Conservation (phyloP, 2,329 filamentous ascomycete species). For the Podosphaera xanthii region DNA sequence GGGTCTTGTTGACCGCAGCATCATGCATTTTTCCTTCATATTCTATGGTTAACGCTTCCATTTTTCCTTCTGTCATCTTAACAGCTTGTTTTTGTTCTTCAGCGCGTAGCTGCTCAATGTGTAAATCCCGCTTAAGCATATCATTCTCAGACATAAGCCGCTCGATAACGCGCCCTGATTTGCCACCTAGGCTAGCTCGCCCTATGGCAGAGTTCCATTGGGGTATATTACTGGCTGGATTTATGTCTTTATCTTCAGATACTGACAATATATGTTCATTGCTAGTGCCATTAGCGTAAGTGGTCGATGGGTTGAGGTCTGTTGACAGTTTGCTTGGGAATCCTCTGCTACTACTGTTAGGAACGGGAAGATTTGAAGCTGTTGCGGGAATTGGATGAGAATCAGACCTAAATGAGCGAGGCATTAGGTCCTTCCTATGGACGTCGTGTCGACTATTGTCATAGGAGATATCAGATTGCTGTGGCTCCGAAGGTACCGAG, state of each 20-base stretch:
- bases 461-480: conserved; percentile 4
- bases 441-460: conserved; percentile 4
- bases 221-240: neutral
- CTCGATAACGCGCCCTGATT: conserved; percentile 61
- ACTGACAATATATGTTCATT: conserved; percentile 1
- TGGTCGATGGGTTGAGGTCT: conserved; percentile 13
- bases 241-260: conserved; percentile 2
- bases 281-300: conserved; percentile 5
- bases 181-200: conserved; percentile 41
- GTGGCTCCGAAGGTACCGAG: conserved; percentile 11
- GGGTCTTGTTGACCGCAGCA: conserved; percentile 45
- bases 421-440: conserved; percentile 8
- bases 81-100: conserved; percentile 50
- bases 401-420: conserved; percentile 6
- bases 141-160: conserved; percentile 63
- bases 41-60: conserved; percentile 43
- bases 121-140: conserved; percentile 47
- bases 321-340: conserved; percentile 6
- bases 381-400: neutral
- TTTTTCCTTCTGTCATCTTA: conserved; percentile 45
- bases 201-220: conserved; percentile 45
- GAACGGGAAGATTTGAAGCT: neutral
- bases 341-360: neutral
- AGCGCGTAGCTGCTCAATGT: conserved; percentile 38
- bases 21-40: conserved; percentile 48